Evolutionary conservation across 768 basidiomycete species (phyloP).

Genomic region (Psilocybe sp.): DNA sequence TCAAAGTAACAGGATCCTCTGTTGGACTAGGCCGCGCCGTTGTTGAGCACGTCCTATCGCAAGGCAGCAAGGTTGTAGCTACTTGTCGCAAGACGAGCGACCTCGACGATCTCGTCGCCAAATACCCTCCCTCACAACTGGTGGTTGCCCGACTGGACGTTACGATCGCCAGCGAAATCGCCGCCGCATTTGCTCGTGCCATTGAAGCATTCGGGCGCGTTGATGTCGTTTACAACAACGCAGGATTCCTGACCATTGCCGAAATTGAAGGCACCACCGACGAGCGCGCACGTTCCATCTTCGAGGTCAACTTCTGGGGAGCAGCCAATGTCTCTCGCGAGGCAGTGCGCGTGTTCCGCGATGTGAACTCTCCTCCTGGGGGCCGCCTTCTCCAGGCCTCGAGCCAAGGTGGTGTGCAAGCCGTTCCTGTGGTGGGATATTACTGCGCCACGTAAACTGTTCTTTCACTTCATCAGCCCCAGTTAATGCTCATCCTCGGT

Average conservation of each 20-base stretch:
- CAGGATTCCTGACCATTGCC: not conserved
- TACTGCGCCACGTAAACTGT: not conserved
- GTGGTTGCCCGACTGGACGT: conserved; percentile 3
- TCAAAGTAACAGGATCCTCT: not conserved
- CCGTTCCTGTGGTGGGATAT: not conserved
- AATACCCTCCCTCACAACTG: not conserved
- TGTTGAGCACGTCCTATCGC: not conserved
- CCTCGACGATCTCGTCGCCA: not conserved
- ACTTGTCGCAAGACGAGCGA: not conserved
- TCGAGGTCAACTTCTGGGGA: not conserved
- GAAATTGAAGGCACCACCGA: not conserved
- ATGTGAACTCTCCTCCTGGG: not conserved
- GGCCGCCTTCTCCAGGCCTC: not conserved
- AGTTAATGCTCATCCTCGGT: no score
- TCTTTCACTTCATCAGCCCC: no score
- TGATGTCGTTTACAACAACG: conserved; percentile 8
- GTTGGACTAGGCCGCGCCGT: not conserved
- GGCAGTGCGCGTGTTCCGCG: not conserved
- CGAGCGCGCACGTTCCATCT: not conserved
- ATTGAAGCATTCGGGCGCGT: not conserved
- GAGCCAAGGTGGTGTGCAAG: not conserved
- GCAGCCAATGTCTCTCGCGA: not conserved
- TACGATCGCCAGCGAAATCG: not conserved
- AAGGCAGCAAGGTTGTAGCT: not conserved
- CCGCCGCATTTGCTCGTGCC: not conserved